Conservation (phyloP, 2,329 filamentous ascomycete genomes). For the Sclerotinia subarctica region DNA sequence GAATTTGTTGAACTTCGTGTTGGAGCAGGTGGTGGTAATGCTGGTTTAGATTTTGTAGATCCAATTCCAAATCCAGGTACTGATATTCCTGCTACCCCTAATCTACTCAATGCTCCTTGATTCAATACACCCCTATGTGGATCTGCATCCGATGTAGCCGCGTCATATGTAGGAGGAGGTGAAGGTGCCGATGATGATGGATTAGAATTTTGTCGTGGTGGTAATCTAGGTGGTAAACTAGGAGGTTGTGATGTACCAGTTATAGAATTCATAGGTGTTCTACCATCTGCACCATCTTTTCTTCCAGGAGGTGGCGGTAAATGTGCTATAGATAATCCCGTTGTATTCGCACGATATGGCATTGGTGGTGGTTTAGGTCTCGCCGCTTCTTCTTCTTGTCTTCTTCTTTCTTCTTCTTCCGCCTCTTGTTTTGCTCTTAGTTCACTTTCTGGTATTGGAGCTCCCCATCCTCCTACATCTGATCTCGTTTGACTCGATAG, state of each 20-base stretch:
- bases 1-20: constrained; percentile 23
- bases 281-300: constrained; percentile 37
- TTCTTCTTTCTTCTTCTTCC: constrained; percentile 32
- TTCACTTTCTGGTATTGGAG: constrained; percentile 43
- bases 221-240: constrained; percentile 58
- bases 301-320: constrained; percentile 59
- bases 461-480: constrained; percentile 43
- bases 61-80: constrained; percentile 65
- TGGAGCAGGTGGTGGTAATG: constrained; percentile 33
- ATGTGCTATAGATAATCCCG: constrained; percentile 55
- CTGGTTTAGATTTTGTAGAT: constrained; percentile 39
- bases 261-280: constrained; percentile 28
- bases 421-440: constrained; percentile 38
- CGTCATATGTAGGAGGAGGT: constrained; percentile 42
- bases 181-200: constrained; percentile 41
- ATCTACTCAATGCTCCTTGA: constrained; percentile 50
- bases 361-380: constrained; percentile 46
- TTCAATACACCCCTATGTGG: constrained; percentile 38
- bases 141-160: constrained; percentile 30
- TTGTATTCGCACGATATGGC: constrained; percentile 60
- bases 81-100: constrained; percentile 61
- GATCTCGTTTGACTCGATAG: constrained; percentile 32
- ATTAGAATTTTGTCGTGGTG: constrained; percentile 44
- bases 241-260: constrained; percentile 35
- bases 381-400: constrained; percentile 33